Conservation (phyloP, 345 rosid genomes). For the Eucalyptus polybractea region DNA sequence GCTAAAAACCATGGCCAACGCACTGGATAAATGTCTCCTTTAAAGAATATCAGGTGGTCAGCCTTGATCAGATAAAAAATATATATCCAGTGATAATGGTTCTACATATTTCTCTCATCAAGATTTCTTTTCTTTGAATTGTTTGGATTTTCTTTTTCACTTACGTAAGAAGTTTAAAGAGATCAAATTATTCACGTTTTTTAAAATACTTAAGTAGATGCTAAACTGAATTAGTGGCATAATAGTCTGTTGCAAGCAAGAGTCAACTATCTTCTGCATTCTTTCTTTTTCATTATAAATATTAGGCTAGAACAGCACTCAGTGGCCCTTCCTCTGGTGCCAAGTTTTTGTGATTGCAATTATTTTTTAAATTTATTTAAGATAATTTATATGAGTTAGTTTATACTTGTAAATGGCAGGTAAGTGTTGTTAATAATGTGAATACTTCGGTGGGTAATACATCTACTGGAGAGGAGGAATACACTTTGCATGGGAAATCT, state of each 20-base stretch:
- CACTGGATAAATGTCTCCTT: not conserved
- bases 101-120: not conserved
- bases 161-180: not conserved
- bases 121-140: not conserved
- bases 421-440: constrained; percentile 78
- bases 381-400: not conserved
- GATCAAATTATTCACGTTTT: not conserved
- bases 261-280: not conserved
- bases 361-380: not conserved
- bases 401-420: constrained; percentile 22
- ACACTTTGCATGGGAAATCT: constrained; percentile 65
- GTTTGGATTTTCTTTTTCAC: not conserved
- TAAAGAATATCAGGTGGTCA: not conserved
- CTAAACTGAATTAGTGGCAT: not conserved
- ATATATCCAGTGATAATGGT: not conserved
- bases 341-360: not conserved
- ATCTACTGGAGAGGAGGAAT: constrained; percentile 83
- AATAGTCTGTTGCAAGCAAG: not conserved
- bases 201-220: not conserved
- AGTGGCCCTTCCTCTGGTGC: not conserved
- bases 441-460: constrained; percentile 90
- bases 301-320: not conserved
- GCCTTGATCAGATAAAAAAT: not conserved
- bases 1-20: not conserved
- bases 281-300: not conserved